Percentiles rank a stretch among this genome's conserved stretches.
Conservation (phyloP, 2,329 filamentous ascomycete species). For the Aspergillus felis region DNA sequence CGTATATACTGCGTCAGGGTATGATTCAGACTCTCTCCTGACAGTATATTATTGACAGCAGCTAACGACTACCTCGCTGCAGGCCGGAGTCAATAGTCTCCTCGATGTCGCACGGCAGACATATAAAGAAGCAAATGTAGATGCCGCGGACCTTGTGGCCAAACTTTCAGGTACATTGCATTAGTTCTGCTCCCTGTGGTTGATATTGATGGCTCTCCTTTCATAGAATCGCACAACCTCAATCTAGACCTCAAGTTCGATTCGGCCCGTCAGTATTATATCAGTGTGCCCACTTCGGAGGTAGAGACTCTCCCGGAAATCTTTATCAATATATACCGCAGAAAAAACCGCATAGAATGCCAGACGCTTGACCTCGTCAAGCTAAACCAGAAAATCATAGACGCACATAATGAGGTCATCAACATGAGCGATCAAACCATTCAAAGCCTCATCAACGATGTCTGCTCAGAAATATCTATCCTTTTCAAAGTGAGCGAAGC, state of each 20-base stretch:
- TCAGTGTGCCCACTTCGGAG: conserved; percentile 61
- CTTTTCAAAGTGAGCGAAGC: conserved; percentile 84
- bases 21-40: conserved; percentile 3
- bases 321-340: conserved; percentile 73
- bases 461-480: conserved; percentile 66
- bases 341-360: conserved; percentile 76
- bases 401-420: conserved; percentile 79
- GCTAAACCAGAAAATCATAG: conserved; percentile 69
- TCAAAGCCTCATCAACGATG: conserved; percentile 64
- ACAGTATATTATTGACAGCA: neutral
- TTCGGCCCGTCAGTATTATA: conserved; percentile 71
- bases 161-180: conserved; percentile 56
- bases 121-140: conserved; percentile 82
- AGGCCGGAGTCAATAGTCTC: conserved; percentile 77
- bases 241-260: conserved; percentile 70
- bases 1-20: conserved; percentile 84
- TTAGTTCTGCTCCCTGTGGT: neutral
- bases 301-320: conserved; percentile 62
- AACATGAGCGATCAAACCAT: conserved; percentile 76
- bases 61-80: neutral
- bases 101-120: conserved; percentile 84
- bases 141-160: conserved; percentile 68
- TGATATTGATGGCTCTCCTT: conserved; percentile 16
- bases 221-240: conserved; percentile 55
- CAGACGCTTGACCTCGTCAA: conserved; percentile 83